Evolutionary conservation across 768 basidiomycete species (phyloP), one percentile per base, ranked within the genome.

Genomic region (Hebeloma cylindrosporum): DNA sequence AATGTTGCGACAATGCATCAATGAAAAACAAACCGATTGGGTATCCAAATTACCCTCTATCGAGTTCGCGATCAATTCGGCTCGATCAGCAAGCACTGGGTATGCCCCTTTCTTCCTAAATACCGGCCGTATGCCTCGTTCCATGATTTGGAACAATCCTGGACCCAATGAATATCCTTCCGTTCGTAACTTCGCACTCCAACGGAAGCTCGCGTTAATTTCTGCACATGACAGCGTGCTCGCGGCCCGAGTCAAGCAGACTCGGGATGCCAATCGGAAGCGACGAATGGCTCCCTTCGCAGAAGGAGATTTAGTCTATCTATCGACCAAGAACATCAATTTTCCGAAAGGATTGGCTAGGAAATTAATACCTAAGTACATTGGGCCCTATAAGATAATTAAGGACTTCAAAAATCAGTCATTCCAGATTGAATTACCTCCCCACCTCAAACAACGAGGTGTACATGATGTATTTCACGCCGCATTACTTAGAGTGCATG

Each of bases 201-300:
- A 48, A 16, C 22, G 49, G 8, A 61, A 59, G 40, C 10, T 34
- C 2, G 63, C 67, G 13, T 34, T 70, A 0, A 53, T 60, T 30
- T 41, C 55, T 13, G 70, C 69, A 0, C 66, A 67, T 40, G 68
- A 72, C 42, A 59, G 54, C 25, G 52, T 74, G 0, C 40, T 68
- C 37, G 35, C 51, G 1, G 58, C 68, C 0, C 59, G 66, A 42
- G 51, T 66, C 0, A 48, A 60, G 5, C 65, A 69, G 29, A 63
- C 61, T 0, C 26, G 44, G 2, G 26, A 53, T 35, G 65, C 68
- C 0, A 68, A 71, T 41, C 10, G 49, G 21, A 36, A 58, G 21
- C 48, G 63, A 1, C 43, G 37, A 2, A 27, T 10, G 2, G 20
- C 56, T 1, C 55, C 55, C 4, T 62, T 59, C 20, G 8, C 9